Base-by-base conservation (phyloP, 163 green algal species). In the Chlorella variabilis region DNA sequence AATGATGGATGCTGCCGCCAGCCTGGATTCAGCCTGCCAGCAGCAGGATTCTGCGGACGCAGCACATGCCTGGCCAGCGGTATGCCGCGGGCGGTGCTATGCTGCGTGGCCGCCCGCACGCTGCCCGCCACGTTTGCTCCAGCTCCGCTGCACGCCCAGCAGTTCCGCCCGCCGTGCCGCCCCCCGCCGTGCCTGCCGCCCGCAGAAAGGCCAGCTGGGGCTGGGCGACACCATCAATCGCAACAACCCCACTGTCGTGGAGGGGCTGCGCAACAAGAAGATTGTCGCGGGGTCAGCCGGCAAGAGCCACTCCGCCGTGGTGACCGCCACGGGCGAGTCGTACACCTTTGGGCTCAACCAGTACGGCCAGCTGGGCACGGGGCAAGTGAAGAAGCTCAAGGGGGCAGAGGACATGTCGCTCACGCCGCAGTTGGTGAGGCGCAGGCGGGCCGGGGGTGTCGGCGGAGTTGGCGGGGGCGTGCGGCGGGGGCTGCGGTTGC, bases 191-290 rank as follows among this genome's bases (percentile, higher is more conserved):
- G 17, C 27, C 70, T 67, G 48, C 29, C 61, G 33, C 18, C 8
- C 58, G 80, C 91, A 97, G 92, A 95, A 93, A 69, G 95, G 95
- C 1, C 95, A 98, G 87, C 91, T 98, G 69, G 95, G 95, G 6
- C 89, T 97, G 63, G 95, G 95, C 1, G 95, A 98, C 80, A 77
- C 85, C 8, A 41, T 90, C 31, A 89, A 96, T 54, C 89, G 93
- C 79, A 97, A 96, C 82, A 78, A 88, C 2, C 95, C 95, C 6
- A 93, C 85, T 2, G 42, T 94, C 39, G 86, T 98, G 25, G 71
- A 80, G 9, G 89, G 48, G 0, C 85, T 98, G 58, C 56, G 81
- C 4, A 92, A 87, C 29, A 93, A 93, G 74, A 86, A 89, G 34
- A 83, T 96, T 2, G 82, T 85, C n/a, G 74, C 21, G 0, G 69